Conservation (phyloP, 306 rosid species). For the Luffa acutangula region DNA sequence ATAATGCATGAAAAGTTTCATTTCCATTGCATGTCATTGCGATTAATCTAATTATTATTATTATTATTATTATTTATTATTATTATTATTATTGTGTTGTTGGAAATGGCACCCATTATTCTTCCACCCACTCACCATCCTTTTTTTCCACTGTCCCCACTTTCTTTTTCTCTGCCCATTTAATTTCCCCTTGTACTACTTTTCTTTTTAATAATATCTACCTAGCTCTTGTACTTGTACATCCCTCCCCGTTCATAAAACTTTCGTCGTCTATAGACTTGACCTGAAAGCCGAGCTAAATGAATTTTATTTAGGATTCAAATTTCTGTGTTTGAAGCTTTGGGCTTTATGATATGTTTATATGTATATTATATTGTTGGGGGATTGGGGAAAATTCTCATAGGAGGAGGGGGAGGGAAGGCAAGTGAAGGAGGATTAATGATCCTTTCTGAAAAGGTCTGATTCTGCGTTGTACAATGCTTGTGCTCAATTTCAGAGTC, state of each 20-base stretch:
- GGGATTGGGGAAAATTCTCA: too few species aligned
- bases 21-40: neutral
- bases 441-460: slow-evolving; percentile 8
- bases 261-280: neutral
- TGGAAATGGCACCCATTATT: slow-evolving; percentile 9
- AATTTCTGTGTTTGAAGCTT: neutral
- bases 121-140: slow-evolving; percentile 9
- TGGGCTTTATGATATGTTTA: neutral
- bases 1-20: slow-evolving; percentile 5
- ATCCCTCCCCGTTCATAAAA: neutral
- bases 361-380: too few species aligned
- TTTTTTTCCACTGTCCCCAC: slow-evolving; percentile 1
- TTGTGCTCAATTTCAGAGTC: slow-evolving; percentile 11
- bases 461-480: slow-evolving; percentile 3
- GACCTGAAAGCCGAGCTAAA: neutral
- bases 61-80: neutral
- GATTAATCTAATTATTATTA: neutral
- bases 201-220: neutral
- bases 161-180: slow-evolving; percentile 4
- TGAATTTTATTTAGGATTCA: neutral
- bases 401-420: neutral
- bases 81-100: neutral
- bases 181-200: slow-evolving; percentile 4
- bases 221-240: neutral
- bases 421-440: neutral